These are phyloP conservation scores for Angophora floribunda DNA, from an alignment of 345 rosid species.

Conservation along the genomic window DNA sequence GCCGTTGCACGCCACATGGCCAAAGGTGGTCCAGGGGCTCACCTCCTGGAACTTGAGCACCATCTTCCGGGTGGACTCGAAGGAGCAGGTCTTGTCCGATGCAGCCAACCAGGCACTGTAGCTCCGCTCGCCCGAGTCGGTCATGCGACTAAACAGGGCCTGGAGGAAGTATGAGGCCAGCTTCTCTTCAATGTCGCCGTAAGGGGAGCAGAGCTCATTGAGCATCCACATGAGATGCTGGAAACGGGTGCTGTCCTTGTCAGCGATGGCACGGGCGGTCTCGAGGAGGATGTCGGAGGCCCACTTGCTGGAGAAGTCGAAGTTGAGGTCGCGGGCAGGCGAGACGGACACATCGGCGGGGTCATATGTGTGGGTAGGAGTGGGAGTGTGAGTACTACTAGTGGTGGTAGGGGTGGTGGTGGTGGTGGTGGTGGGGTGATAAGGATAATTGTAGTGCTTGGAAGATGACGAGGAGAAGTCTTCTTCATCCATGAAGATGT, in stretches of 20 bases:
- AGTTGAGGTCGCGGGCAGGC: conserved; percentile 30
- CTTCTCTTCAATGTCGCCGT: conserved; percentile 85
- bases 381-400: conserved; percentile 15
- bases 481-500: conserved; percentile 98
- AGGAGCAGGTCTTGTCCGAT: conserved; percentile 65
- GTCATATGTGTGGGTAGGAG: conserved; percentile 17
- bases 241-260: conserved; percentile 46
- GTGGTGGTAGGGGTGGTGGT: conserved; percentile 25
- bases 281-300: conserved; percentile 58
- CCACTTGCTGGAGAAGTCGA: conserved; percentile 76
- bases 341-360: conserved; percentile 40
- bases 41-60: conserved; percentile 89
- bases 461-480: conserved; percentile 98
- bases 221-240: conserved; percentile 94
- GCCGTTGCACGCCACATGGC: conserved; percentile 92
- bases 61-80: conserved; percentile 73
- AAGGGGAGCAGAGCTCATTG: conserved; percentile 79
- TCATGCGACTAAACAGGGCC: conserved; percentile 86
- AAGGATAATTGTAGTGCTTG: conserved; percentile 13
- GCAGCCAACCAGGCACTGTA: conserved; percentile 50
- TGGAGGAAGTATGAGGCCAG: conserved; percentile 79
- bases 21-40: conserved; percentile 95
- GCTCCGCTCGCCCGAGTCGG: conserved; percentile 61
- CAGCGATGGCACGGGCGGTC: conserved; percentile 61
- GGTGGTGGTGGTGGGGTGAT: conserved; percentile 18